These are phyloP conservation scores for Fusarium albidum DNA, from an alignment of 2,329 filamentous ascomycete species.

Conservation along the genomic window DNA sequence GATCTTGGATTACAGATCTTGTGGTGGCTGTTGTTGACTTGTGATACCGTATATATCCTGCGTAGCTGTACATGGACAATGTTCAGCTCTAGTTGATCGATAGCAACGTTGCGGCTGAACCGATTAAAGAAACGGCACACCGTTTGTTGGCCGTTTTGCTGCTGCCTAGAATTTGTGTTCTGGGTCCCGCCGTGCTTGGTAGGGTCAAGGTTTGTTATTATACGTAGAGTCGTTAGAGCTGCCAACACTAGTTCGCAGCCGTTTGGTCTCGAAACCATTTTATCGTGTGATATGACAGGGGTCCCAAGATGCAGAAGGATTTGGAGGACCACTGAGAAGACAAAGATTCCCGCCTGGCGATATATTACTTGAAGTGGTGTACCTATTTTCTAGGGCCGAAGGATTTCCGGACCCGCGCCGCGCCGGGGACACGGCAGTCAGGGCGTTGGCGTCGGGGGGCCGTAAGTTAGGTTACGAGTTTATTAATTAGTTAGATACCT, in stretches of 20 bases:
- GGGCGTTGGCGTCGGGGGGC: not conserved
- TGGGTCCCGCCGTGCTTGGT: not conserved
- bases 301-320: conserved; percentile 1
- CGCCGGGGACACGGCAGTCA: conserved; percentile 20
- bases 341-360: no score
- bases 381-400: conserved; percentile 6
- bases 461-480: no score
- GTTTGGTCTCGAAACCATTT: not conserved
- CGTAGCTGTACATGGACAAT: no score
- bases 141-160: conserved; percentile 15
- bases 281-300: conserved; percentile 13
- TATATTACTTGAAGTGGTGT: no score
- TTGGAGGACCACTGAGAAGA: not conserved
- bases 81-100: not conserved
- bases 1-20: not conserved
- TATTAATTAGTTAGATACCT: not conserved
- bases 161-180: conserved; percentile 30
- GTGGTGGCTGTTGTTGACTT: no score
- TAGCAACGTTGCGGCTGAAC: not conserved
- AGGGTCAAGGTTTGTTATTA: conserved; percentile 3
- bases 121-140: not conserved
- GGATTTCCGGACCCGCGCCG: conserved; percentile 28
- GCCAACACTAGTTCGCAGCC: conserved; percentile 1
- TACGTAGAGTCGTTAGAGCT: not conserved
- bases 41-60: no score